These are phyloP conservation scores for Fragaria iinumae DNA, from an alignment of 306 rosid species.

Conservation along the genomic window DNA sequence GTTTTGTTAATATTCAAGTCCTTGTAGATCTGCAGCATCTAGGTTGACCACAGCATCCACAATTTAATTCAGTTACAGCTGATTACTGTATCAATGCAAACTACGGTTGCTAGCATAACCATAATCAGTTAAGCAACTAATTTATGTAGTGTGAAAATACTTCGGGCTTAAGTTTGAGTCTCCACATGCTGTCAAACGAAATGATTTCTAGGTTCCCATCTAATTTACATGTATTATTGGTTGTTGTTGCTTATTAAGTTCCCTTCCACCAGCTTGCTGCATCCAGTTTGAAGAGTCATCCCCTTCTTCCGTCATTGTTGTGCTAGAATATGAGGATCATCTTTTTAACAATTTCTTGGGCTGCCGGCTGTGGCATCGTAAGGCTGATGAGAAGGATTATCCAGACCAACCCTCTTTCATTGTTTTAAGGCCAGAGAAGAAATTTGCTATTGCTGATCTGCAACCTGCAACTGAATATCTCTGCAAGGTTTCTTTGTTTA, in stretches of 20 bases:
- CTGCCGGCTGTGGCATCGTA: constrained; percentile 80
- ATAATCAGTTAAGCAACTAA: background rate
- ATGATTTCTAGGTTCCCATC: background rate
- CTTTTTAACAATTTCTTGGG: constrained; percentile 59
- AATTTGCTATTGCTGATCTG: constrained; percentile 60
- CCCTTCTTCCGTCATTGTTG: constrained; percentile 68
- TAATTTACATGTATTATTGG: background rate
- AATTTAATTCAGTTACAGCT: background rate
- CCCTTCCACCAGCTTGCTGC: constrained; percentile 53
- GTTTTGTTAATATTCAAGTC: constrained; percentile 7
- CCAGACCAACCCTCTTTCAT: constrained; percentile 80
- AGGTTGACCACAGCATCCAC: background rate
- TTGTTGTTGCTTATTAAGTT: constrained; percentile 15
- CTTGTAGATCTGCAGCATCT: constrained; percentile 12
- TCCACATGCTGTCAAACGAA: background rate
- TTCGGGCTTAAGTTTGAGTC: background rate
- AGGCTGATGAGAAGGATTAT: constrained; percentile 48
- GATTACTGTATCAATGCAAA: constrained; percentile 4
- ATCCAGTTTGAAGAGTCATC: constrained; percentile 65
- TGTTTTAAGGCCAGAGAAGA: constrained; percentile 74
- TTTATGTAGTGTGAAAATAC: background rate
- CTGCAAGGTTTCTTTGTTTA: constrained; percentile 83
- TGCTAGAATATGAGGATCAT: constrained; percentile 60
- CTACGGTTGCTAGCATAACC: background rate
- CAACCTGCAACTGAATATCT: constrained; percentile 69